A percentile compares a stretch with the other conserved stretches of the same genome.
Conservation (phyloP, 75 land plant species). For the Azolla pinnata region DNA sequence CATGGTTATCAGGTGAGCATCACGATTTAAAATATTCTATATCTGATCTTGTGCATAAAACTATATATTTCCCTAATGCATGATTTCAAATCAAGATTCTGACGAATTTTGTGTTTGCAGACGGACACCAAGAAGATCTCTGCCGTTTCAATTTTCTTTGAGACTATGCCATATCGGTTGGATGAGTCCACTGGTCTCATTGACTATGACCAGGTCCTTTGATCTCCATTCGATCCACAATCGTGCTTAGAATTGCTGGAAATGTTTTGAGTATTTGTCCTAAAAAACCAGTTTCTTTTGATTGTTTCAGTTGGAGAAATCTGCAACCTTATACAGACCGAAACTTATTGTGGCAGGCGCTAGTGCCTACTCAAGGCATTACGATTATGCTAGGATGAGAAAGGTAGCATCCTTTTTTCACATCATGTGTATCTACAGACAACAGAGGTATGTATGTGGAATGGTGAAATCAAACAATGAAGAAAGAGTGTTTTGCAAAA, state of each 20-base stretch:
- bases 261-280: too few species aligned
- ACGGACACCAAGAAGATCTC: constrained; percentile 88
- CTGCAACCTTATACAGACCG: constrained; percentile 62
- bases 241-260: too few species aligned
- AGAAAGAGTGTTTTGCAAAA: not conserved
- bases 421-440: not conserved
- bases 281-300: too few species aligned
- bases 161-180: constrained; percentile 79
- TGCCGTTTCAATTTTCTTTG: constrained; percentile 79
- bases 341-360: constrained; percentile 82
- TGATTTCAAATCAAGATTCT: too few species aligned
- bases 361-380: constrained; percentile 81
- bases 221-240: not conserved
- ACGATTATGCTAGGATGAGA: constrained; percentile 68
- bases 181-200: constrained; percentile 71
- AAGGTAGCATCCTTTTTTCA: constrained; percentile 30
- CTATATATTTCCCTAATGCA: too few species aligned
- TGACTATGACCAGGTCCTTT: constrained; percentile 74
- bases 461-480: too few species aligned
- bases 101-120: too few species aligned
- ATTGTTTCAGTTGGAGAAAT: constrained; percentile 54
- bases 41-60: too few species aligned
- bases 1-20: constrained; percentile 58
- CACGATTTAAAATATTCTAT: too few species aligned
- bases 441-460: too few species aligned